Evolutionary conservation across 2,329 filamentous ascomycete genomes (phyloP).

Genomic region (Ilyonectria sp.): DNA sequence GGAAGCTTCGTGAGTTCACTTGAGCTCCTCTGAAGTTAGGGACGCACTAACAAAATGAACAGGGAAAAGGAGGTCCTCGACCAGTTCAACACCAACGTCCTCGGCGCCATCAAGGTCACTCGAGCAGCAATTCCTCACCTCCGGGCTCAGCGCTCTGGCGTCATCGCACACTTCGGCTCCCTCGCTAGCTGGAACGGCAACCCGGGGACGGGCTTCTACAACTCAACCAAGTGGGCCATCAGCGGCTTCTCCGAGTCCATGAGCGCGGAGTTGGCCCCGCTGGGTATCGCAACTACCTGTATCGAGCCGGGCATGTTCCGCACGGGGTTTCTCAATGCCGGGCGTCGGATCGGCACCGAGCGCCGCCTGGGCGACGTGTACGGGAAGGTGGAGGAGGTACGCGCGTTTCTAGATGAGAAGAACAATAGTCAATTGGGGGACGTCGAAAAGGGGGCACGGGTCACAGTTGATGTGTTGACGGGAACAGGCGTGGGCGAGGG

Average conservation of each 20-base stretch:
- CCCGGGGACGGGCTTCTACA: constrained; percentile 37
- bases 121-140: constrained; percentile 62
- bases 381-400: constrained; percentile 18
- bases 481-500: constrained; percentile 62
- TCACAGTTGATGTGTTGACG: constrained; percentile 71
- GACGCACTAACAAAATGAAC: neutral
- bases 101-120: constrained; percentile 61
- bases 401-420: constrained; percentile 14
- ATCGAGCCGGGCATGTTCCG: constrained; percentile 39
- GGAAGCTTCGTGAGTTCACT: constrained; percentile 29
- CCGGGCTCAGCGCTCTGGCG: constrained; percentile 49
- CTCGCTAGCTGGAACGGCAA: constrained; percentile 55
- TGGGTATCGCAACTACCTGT: constrained; percentile 56
- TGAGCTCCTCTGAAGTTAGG: neutral
- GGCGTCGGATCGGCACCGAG: constrained; percentile 30
- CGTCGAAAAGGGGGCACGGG: constrained; percentile 64
- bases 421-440: constrained; percentile 59
- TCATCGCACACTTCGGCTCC: constrained; percentile 60
- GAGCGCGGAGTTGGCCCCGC: constrained; percentile 56
- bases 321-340: constrained; percentile 35
- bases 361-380: constrained; percentile 26
- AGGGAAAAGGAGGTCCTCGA: constrained; percentile 50
- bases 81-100: constrained; percentile 64
- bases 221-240: constrained; percentile 61
- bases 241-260: constrained; percentile 58